Base-by-base conservation (phyloP, 345 rosid species). In the Erysimum cheiranthoides region DNA sequence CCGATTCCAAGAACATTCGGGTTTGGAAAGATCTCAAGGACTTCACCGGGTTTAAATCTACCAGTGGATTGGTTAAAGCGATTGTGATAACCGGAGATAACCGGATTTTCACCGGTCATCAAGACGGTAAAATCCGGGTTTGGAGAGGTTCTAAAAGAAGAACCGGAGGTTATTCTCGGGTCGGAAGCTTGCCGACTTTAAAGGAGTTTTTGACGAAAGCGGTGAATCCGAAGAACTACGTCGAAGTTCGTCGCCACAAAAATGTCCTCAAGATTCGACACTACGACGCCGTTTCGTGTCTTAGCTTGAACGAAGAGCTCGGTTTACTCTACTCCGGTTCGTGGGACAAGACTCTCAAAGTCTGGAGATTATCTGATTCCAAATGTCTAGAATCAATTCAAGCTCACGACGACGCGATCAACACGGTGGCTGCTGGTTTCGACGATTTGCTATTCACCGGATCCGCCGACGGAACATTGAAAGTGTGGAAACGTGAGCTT, bases 331-430 rank as follows among this genome's bases (percentile, higher is more conserved):
- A 88, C 43, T 86, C 93, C 49, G 88, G 89, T 34, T 88, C 93
- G 27, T 88, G 93, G 93, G 90, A 88, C 62, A 76, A 88, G 32
- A 88, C 86, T 9, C 76, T 88, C 36, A 88, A 88, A 58, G 83
- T 86, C 9, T 88, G 93, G 93, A 61, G 84, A 71, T 13, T 88
- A 25, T 66, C 87, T 2, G 86, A 88, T 36, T 84, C 87, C 3
- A 86, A 80, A 56, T 86, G 89, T 73, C 14, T 88, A 3, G 93
- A 88, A 68, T 86, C 93, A 1, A 70, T 88, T 46, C 47, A 74
- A 5, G 93, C 93, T 36, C 93, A 88, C 59, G 89, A 88, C 9
- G 93, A 88, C 46, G 93, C 90, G 0, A 81, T 88, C 7, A 88
- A 88, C 51, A 79, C 90, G 0, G 86, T 88, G 0, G 84, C 82